These are phyloP conservation scores for Clohesyomyces aquaticus DNA, from an alignment of 495 filamentous ascomycete species.

Conservation along the genomic window DNA sequence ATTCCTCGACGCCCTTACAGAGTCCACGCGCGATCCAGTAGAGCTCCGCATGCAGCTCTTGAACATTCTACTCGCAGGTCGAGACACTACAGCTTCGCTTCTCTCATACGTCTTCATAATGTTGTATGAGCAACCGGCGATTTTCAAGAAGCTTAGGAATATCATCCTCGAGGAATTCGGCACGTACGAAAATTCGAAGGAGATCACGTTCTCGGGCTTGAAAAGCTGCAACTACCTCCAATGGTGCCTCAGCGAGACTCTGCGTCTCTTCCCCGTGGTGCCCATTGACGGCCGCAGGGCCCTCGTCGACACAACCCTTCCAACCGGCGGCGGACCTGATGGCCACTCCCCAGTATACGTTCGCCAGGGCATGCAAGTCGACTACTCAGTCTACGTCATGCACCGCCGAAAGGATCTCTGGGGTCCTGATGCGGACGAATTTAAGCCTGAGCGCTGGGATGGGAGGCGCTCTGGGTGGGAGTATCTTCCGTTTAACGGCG, in stretches of 20 bases:
- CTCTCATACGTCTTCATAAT: conserved; percentile 41
- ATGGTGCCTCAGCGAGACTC: conserved; percentile 34
- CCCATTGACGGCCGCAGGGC: conserved; percentile 48
- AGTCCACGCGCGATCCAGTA: conserved; percentile 71
- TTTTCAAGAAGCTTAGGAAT: conserved; percentile 26
- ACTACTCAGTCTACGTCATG: conserved; percentile 52
- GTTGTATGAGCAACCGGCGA: conserved; percentile 8
- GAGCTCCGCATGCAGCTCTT: conserved; percentile 79
- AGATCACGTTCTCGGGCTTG: conserved; percentile 38
- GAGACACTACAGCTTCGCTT: conserved; percentile 48
- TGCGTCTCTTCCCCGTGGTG: conserved; percentile 60
- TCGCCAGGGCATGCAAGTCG: conserved; percentile 48
- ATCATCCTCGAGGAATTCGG: conserved; percentile 31
- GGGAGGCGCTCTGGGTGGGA: conserved; percentile 37
- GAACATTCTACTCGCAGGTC: conserved; percentile 68
- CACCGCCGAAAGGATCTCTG: conserved; percentile 46
- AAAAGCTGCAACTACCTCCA: conserved; percentile 41
- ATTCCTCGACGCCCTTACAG: conserved; percentile 78
- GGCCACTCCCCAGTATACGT: conserved; percentile 54
- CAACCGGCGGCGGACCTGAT: conserved; percentile 57
- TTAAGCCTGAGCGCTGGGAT: conserved; percentile 43
- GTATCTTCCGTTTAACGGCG: conserved; percentile 48
- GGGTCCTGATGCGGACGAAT: conserved; percentile 44
- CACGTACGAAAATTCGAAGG: conserved; percentile 22
- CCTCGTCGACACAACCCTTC: conserved; percentile 54